Conservation (phyloP, 2,329 filamentous ascomycete genomes). For the Aulographum hederae region DNA sequence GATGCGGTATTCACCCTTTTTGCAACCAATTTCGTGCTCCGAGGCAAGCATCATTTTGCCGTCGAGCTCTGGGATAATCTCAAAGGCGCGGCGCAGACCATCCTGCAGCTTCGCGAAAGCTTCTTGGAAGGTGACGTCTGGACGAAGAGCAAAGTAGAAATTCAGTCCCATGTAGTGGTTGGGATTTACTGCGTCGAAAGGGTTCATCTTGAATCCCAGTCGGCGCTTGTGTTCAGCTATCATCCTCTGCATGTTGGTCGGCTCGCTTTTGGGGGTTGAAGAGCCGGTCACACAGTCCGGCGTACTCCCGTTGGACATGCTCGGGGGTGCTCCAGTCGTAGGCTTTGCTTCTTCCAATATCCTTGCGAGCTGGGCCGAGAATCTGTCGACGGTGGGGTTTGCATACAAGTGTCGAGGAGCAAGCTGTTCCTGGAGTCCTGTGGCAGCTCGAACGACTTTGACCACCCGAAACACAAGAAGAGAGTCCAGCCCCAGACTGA, state of each 20-base stretch:
- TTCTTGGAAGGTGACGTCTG: conserved; percentile 11
- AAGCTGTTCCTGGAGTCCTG: too few species aligned
- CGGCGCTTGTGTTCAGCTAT: conserved; percentile 8
- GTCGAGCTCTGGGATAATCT: conserved; percentile 18
- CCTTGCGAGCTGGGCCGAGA: too few species aligned
- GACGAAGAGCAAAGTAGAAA: conserved; percentile 17
- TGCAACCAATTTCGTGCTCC: conserved; percentile 12
- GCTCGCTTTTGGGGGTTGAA: conserved; percentile 1
- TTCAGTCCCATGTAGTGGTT: conserved; percentile 15
- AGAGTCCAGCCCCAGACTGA: too few species aligned
- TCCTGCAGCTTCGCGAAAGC: conserved; percentile 15
- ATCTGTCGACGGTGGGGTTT: too few species aligned
- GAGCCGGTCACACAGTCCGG: too few species aligned
- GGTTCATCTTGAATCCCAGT: conserved; percentile 13
- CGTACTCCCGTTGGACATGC: too few species aligned
- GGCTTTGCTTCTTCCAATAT: too few species aligned
- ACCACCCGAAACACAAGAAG: too few species aligned
- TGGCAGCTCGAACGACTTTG: too few species aligned
- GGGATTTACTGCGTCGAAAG: conserved; percentile 16
- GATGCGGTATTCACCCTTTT: conserved; percentile 10
- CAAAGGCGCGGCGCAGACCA: conserved; percentile 17
- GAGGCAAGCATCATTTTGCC: conserved; percentile 17
- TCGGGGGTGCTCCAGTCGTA: too few species aligned
- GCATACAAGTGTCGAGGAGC: too few species aligned
- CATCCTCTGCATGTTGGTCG: conserved; percentile 5